phyloP scores from a whole-genome alignment of 345 rosid species.

The Stellera chamaejasme region DNA sequence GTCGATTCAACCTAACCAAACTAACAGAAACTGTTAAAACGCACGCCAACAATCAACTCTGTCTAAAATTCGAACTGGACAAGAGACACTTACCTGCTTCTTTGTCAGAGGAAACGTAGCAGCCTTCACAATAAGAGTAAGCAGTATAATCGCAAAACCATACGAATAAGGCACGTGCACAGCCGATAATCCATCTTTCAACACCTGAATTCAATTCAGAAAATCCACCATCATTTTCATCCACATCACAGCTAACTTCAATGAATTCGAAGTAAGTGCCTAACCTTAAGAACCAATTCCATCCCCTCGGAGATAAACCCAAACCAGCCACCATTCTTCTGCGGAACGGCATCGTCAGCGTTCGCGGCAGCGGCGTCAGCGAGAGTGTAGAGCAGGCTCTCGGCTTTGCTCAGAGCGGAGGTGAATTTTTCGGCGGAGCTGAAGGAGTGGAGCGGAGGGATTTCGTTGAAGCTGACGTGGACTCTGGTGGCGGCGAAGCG shows the following conservation, averaged over 20 bases:
- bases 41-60: not conserved
- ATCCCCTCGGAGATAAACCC: constrained; percentile 79
- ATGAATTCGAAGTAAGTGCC: not conserved
- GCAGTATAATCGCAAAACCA: constrained; percentile 89
- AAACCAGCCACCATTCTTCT: constrained; percentile 89
- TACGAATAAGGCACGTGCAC: constrained; percentile 85
- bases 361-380: constrained; percentile 67
- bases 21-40: not conserved
- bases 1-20: constrained; percentile 84
- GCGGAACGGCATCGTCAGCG: constrained; percentile 42
- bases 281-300: constrained; percentile 90
- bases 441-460: constrained; percentile 56
- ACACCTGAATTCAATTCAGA: constrained; percentile 31
- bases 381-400: constrained; percentile 69
- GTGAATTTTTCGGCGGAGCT: constrained; percentile 45
- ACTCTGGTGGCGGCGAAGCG: constrained; percentile 46
- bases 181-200: constrained; percentile 75
- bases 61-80: not conserved
- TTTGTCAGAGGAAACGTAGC: constrained; percentile 85
- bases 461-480: constrained; percentile 59
- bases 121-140: constrained; percentile 74
- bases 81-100: constrained; percentile 49
- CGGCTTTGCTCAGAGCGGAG: constrained; percentile 42
- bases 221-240: not conserved
- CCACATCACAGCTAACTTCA: not conserved